Evolutionary conservation across 2,329 filamentous ascomycete genomes (phyloP).

Genomic region (Microsporum audouinii): DNA sequence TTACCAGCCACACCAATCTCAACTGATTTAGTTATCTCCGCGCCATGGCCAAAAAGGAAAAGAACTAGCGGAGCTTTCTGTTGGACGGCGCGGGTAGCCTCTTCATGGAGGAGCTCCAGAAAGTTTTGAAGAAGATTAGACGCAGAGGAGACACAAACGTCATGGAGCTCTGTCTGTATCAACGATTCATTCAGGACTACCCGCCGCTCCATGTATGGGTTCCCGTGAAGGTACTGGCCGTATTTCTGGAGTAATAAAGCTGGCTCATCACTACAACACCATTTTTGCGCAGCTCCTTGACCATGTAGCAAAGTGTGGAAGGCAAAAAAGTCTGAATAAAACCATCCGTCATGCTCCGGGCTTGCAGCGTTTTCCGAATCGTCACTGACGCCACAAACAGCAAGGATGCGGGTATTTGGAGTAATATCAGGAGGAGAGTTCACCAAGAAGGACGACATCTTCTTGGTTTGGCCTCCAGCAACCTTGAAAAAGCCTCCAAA

Average conservation of each 20-base stretch:
- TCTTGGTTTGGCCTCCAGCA: neutral
- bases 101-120: constrained; percentile 7
- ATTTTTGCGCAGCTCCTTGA: constrained; percentile 7
- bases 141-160: neutral
- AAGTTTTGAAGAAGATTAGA: constrained; percentile 7
- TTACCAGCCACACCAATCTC: constrained; percentile 1
- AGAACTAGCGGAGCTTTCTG: constrained; percentile 7
- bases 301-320: constrained; percentile 11
- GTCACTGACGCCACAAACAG: constrained; percentile 10
- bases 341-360: constrained; percentile 9
- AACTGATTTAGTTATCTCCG: constrained; percentile 1
- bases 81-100: constrained; percentile 3
- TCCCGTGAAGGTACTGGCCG: constrained; percentile 6
- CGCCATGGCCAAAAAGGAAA: constrained; percentile 10
- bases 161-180: constrained; percentile 1
- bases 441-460: neutral
- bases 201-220: constrained; percentile 1
- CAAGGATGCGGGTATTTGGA: constrained; percentile 4
- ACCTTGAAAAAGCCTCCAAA: neutral
- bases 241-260: constrained; percentile 9
- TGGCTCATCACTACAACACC: constrained; percentile 10
- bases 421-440: constrained; percentile 7
- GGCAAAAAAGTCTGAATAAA: constrained; percentile 12
- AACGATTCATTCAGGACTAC: constrained; percentile 8
- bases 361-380: neutral